Evolutionary conservation across 1,284 basidiomycete species (phyloP).

Genomic region (Sanghuangporus sanghuang): DNA sequence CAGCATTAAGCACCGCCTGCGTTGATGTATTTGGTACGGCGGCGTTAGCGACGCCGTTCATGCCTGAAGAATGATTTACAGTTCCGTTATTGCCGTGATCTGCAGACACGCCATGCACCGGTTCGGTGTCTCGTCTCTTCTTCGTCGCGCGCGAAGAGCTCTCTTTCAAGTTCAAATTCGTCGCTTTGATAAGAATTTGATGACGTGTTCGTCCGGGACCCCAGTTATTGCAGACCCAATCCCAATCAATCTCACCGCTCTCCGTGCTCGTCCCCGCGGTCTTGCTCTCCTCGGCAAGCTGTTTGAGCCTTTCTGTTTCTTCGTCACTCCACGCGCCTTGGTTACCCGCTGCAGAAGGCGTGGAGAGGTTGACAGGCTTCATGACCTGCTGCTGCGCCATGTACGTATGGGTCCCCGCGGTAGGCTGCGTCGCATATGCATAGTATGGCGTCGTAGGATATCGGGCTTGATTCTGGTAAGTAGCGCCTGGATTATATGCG

Average conservation of each 20-base stretch:
- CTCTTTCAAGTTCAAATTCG: conserved; percentile 66
- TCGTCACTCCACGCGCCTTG: conserved; percentile 74
- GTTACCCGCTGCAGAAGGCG: conserved; percentile 30
- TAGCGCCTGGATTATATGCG: conserved; percentile 31
- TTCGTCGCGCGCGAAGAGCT: conserved; percentile 42
- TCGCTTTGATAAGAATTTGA: conserved; percentile 74
- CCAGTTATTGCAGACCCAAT: conserved; percentile 66
- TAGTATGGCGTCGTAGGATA: conserved; percentile 61
- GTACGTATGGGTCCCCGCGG: conserved; percentile 11
- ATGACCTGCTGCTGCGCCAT: conserved; percentile 19
- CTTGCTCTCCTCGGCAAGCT: conserved; percentile 60
- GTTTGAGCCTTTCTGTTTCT: conserved; percentile 61
- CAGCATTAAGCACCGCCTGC: conserved; percentile 13
- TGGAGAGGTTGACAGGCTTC: conserved; percentile 20
- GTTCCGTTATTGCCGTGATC: not conserved
- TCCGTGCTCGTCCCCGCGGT: conserved; percentile 29
- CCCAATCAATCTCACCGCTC: conserved; percentile 67
- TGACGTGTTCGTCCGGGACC: conserved; percentile 69
- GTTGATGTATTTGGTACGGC: conserved; percentile 1
- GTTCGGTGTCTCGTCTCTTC: conserved; percentile 13
- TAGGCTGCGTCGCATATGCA: conserved; percentile 32
- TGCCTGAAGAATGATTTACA: not conserved
- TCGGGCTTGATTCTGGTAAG: conserved; percentile 22
- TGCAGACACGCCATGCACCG: not conserved
- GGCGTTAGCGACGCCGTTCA: not conserved